Evolutionary conservation across 768 basidiomycete species (phyloP), one percentile per base, ranked within the genome.

Genomic region (Filobasidium floriforme): DNA sequence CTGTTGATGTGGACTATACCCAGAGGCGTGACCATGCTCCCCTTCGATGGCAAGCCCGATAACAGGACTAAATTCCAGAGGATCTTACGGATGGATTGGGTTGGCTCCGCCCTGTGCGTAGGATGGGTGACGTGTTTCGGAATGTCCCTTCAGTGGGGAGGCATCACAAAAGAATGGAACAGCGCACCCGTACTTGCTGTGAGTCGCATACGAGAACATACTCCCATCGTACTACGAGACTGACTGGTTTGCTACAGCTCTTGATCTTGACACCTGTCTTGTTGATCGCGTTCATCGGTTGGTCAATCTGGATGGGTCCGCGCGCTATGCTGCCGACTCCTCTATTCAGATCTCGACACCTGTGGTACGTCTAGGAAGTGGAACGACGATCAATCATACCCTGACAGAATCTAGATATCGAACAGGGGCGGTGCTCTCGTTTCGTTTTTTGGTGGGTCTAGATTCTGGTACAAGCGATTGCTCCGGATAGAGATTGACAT

Each of bases 41-140:
- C 69, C 1, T 71, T 70, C 59, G 66, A 69, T 62, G 63, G 68
- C 22, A 59, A 51, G 29, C 66, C 63, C 0, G 70, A 72, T 41
- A 22, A 51, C 28, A 65, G 72, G 24, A 60, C 62, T 1, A 29
- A 51, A 6, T 66, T 37, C 52, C 1, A 62, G 11, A 59, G 63
- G 24, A 44, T 71, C 3, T 32, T 70, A 14, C 32, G 63, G 10
- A 49, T 72, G 49, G 72, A 72, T 57, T 72, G 72, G 72, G 28
- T 69, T 26, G 51, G 65, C 19, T 55, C 68, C 18, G 32, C 63
- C 18, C 37, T 72, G 10, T 67, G 66, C 4, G 29, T 72, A 9
- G 70, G 69, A 9, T 72, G 70, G 41, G 70, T 72, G 1, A 70
- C 72, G 5, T 72, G 70, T 49, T 41, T 72, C 12, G 69, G 72